Base-by-base conservation (phyloP, 2,329 filamentous ascomycete species). In the Diaporthe australafricana region DNA sequence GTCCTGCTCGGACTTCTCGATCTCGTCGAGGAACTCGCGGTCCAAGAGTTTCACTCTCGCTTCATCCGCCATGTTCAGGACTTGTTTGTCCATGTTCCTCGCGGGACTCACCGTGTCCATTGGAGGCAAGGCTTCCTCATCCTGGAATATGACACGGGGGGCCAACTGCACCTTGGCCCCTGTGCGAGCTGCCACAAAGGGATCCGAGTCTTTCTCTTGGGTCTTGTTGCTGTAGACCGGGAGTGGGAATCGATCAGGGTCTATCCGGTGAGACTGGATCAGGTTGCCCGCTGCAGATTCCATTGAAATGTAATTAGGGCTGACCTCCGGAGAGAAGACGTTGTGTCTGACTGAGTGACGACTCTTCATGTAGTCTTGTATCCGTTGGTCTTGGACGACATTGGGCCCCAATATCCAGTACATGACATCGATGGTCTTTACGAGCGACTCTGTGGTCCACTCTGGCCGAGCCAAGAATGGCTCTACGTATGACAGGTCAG, bases 401-500 rank as follows among this genome's bases (percentile, higher is more conserved):
- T 88, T 90, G 5, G 87, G 86, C 0, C 94, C 94, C 32, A 98
- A 87, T 30, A 94, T 91, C 96, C 96, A 99, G 76, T 96, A 89
- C 62, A 97, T 88, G 50, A 87, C 87, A 56, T 87, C 84, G 56
- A 98, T 81, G 62, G 91, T 89, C 8, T 85, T 84, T 86, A 94
- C 94, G 42, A 97, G 83, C 38, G 89, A 83, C 14, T 84, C 77
- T 47, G 89, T 88, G 22, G 86, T 83, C 91, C 93, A 95, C 80
- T 98, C 96, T 3, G 91, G 87, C 40, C 94, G 89, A 45, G 85
- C 84, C 53, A 97, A 77, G 67, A 98, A 86, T 7, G 88, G 82
- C 16, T 92, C 89, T 32, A 98, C 83, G 77, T 96, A 95, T 9
- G 90, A 89, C 1, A 80, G 74, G 17, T 91, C 88, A 1, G 94